These are phyloP conservation scores for Calonectria ilicicola DNA, from an alignment of 2,329 filamentous ascomycete species.

Conservation along the genomic window DNA sequence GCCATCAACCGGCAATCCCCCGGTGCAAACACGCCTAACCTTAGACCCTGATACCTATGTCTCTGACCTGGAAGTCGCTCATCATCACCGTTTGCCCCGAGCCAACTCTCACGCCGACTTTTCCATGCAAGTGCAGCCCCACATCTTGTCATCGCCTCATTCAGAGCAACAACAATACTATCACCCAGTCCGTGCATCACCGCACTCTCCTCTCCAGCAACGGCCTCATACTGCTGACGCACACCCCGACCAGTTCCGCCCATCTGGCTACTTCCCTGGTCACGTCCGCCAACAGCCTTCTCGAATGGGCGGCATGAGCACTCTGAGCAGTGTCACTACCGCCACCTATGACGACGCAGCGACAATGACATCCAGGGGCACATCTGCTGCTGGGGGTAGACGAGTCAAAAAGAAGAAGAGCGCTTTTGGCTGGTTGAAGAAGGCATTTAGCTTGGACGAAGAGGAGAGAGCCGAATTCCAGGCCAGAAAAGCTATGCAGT, in stretches of 20 bases:
- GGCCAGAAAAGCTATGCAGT: constrained; percentile 61
- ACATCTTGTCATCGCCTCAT: constrained; percentile 47
- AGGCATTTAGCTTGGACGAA: constrained; percentile 74
- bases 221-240: constrained; percentile 65
- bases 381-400: constrained; percentile 48
- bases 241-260: constrained; percentile 41
- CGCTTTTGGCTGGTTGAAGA: constrained; percentile 76
- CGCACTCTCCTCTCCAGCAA: constrained; percentile 73
- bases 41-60: constrained; percentile 59
- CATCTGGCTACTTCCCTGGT: constrained; percentile 49
- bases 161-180: constrained; percentile 64
- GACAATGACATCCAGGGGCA: constrained; percentile 42
- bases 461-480: constrained; percentile 72
- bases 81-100: constrained; percentile 47
- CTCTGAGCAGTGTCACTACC: constrained; percentile 66
- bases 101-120: constrained; percentile 49
- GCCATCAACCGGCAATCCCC: constrained; percentile 49
- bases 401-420: constrained; percentile 75
- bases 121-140: constrained; percentile 37
- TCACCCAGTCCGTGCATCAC: constrained; percentile 71
- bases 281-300: constrained; percentile 64
- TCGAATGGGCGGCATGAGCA: constrained; percentile 66
- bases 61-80: constrained; percentile 57
- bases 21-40: constrained; percentile 45
- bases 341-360: constrained; percentile 56